phyloP scores from a whole-genome alignment of 2,329 filamentous ascomycete genomes.

The Ceratocystis cubensis region DNA sequence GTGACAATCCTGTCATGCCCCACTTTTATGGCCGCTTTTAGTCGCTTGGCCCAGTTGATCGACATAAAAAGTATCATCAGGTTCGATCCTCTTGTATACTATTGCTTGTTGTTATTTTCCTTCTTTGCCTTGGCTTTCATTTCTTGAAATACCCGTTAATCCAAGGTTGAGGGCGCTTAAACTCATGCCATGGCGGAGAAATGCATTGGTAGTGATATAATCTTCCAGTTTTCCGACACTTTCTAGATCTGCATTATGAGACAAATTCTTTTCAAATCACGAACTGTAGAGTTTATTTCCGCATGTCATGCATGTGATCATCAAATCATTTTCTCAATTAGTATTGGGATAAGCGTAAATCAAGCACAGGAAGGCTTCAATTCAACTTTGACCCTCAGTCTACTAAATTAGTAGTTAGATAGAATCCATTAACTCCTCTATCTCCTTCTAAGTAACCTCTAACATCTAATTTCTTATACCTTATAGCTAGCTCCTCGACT shows the following conservation, averaged over 20 bases:
- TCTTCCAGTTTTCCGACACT: not conserved
- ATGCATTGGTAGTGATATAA: no score
- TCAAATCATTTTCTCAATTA: not conserved
- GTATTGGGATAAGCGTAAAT: not conserved
- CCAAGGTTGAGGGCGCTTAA: no score
- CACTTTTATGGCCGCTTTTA: slow-evolving; percentile 3
- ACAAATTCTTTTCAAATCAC: not conserved
- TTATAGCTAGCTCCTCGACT: no score
- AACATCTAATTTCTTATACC: no score
- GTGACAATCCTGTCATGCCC: not conserved
- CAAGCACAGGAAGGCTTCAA: not conserved
- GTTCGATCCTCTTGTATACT: not conserved
- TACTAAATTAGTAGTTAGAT: no score
- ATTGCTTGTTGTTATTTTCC: not conserved
- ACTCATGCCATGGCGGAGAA: no score
- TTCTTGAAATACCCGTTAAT: no score
- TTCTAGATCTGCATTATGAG: not conserved
- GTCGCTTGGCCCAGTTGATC: not conserved
- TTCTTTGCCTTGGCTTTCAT: no score
- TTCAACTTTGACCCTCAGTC: not conserved
- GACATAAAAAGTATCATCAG: not conserved
- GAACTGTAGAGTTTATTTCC: not conserved
- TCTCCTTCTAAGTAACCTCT: no score
- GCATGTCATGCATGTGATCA: slow-evolving; percentile 5
- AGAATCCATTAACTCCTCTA: no score